phyloP scores from a whole-genome alignment of 2,329 filamentous ascomycete genomes.

The Arthrinium puccinioides region DNA sequence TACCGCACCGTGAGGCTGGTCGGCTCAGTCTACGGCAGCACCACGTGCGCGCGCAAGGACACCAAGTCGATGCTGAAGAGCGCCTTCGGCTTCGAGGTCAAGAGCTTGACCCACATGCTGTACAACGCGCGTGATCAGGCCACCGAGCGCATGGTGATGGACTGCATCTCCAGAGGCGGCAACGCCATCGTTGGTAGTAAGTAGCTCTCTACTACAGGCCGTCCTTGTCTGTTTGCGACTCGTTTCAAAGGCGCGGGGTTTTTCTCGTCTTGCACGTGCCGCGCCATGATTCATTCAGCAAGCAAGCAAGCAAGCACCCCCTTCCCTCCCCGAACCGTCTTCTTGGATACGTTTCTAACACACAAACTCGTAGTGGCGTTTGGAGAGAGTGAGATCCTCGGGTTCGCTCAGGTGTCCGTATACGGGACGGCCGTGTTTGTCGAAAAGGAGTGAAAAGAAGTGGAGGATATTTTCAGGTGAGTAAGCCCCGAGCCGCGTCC shows the following conservation, averaged over 20 bases:
- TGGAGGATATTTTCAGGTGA: too few relatives aligned
- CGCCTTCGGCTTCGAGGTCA: constrained; percentile 9
- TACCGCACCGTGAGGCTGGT: constrained; percentile 13
- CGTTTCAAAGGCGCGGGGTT: too few relatives aligned
- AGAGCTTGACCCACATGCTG: constrained; percentile 14
- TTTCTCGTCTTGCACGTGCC: too few relatives aligned
- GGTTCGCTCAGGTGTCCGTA: constrained; percentile 15
- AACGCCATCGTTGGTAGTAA: constrained; percentile 16
- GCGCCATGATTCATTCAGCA: too few relatives aligned
- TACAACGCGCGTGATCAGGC: constrained; percentile 17
- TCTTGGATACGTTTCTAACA: too few relatives aligned
- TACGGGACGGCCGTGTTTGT: constrained; percentile 17
- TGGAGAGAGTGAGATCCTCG: constrained; percentile 14
- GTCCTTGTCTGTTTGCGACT: too few relatives aligned
- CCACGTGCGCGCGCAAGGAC: constrained; percentile 15
- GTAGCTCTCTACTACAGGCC: too few relatives aligned
- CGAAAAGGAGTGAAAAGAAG: constrained; percentile 11
- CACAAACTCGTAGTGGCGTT: too few relatives aligned
- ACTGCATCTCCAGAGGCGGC: constrained; percentile 14
- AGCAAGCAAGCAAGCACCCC: too few relatives aligned
- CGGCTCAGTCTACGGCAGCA: constrained; percentile 15
- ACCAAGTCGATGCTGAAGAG: constrained; percentile 14
- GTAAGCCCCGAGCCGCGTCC: too few relatives aligned
- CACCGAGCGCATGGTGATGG: constrained; percentile 13
- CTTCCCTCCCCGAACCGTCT: too few relatives aligned